phyloP scores from a whole-genome alignment of 306 rosid species.

The Trichosanthes truncata region DNA sequence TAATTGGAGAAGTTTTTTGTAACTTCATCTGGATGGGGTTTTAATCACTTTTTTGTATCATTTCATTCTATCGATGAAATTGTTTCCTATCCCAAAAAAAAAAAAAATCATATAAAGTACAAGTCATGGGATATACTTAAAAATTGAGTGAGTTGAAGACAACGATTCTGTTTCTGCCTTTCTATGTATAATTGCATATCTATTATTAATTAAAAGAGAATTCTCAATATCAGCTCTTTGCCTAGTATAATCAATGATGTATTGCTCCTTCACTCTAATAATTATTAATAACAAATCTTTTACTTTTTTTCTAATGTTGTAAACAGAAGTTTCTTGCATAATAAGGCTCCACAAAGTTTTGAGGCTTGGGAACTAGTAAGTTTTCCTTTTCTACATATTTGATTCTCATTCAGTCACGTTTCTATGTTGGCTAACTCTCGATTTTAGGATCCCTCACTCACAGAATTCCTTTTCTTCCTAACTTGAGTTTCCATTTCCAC shows the following conservation, averaged over 20 bases:
- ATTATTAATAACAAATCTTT: not conserved
- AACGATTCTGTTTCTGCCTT: not conserved
- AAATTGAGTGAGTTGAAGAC: not conserved
- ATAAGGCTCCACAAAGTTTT: conserved; percentile 25
- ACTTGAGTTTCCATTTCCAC: not conserved
- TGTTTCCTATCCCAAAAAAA: too few relatives aligned
- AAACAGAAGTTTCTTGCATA: conserved; percentile 44
- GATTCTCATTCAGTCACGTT: not conserved
- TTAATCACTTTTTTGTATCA: too few relatives aligned
- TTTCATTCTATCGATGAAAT: too few relatives aligned
- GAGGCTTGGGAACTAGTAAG: conserved; percentile 94
- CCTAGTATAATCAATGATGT: not conserved
- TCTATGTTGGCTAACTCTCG: not conserved
- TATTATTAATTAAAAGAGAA: not conserved
- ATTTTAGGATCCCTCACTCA: not conserved
- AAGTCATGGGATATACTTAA: not conserved
- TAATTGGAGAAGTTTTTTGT: too few relatives aligned
- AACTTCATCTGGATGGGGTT: too few relatives aligned
- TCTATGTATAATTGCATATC: not conserved
- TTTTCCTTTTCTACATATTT: conserved; percentile 13
- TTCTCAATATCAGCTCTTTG: not conserved
- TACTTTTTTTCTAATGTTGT: not conserved
- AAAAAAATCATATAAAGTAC: too few relatives aligned
- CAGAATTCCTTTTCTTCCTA: not conserved
- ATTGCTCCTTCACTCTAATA: not conserved